Evolutionary conservation across 2,329 filamentous ascomycete genomes (phyloP).

Genomic region (Aspergillus melleus): DNA sequence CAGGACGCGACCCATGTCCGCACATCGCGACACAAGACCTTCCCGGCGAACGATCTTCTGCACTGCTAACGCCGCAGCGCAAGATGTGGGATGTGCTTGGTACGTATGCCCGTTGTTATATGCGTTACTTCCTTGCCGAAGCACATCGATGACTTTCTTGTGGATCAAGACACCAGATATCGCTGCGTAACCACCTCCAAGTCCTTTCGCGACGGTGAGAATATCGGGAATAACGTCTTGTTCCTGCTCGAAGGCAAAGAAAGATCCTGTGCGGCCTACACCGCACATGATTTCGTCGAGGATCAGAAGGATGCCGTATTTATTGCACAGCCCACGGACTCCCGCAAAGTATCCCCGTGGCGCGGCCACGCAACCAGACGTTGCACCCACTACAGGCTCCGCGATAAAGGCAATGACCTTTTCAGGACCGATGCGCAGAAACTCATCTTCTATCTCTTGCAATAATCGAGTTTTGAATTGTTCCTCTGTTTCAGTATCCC

Average conservation of each 20-base stretch:
- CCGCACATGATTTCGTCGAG: constrained; percentile 8
- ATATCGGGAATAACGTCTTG: neutral
- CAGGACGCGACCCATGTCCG: neutral
- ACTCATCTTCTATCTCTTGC: constrained; percentile 1
- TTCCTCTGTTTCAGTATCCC: neutral
- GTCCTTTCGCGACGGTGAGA: constrained; percentile 2
- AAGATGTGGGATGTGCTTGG: constrained; percentile 3
- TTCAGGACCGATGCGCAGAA: neutral
- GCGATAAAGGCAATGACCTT: constrained; percentile 1
- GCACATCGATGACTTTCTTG: constrained; percentile 3
- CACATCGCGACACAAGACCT: neutral
- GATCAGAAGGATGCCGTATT: neutral
- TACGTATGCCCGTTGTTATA: constrained; percentile 4
- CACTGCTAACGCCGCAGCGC: constrained; percentile 2
- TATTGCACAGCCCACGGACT: neutral
- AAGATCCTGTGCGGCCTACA: constrained; percentile 1
- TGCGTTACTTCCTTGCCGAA: neutral
- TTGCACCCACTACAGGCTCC: constrained; percentile 1
- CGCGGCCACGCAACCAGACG: constrained; percentile 2
- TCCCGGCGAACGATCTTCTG: constrained; percentile 1
- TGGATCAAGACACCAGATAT: constrained; percentile 2
- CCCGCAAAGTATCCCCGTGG: neutral
- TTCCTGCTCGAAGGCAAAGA: constrained; percentile 7
- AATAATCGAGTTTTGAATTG: neutral
- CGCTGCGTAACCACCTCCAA: constrained; percentile 1